These are phyloP conservation scores for Pseudogymnoascus sp. DNA, from an alignment of 2,329 filamentous ascomycete species.

Conservation along the genomic window DNA sequence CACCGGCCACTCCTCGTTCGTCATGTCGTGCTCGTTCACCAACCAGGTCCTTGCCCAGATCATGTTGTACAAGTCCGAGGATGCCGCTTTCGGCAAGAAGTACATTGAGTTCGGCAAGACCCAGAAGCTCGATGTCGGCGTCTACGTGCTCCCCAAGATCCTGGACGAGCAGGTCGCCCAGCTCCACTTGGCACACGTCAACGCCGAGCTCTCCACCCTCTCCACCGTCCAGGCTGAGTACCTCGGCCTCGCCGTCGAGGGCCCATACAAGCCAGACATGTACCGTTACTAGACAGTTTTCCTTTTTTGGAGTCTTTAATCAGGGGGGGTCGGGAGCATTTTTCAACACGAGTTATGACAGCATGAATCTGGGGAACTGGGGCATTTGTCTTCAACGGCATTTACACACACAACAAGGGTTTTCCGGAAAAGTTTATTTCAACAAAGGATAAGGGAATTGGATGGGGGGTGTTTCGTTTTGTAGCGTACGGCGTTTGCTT, in stretches of 20 bases:
- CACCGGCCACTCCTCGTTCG: constrained; percentile 98
- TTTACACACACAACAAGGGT: constrained; percentile 24
- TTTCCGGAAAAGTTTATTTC: constrained; percentile 26
- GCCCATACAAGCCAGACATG: constrained; percentile 95
- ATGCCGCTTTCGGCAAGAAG: constrained; percentile 82
- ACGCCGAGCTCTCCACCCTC: constrained; percentile 86
- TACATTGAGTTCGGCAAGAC: constrained; percentile 93
- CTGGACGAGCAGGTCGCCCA: constrained; percentile 97
- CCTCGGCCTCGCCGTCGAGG: constrained; percentile 75
- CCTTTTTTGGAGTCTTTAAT: constrained; percentile 16
- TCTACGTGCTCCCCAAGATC: constrained; percentile 97
- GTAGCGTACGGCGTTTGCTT: constrained; percentile 30
- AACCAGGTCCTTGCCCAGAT: constrained; percentile 99
- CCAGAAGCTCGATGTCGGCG: constrained; percentile 81
- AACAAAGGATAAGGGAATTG: constrained; percentile 21
- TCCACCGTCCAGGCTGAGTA: constrained; percentile 86
- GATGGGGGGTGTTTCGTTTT: constrained; percentile 20
- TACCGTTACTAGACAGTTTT: constrained; percentile 29
- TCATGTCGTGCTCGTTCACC: constrained; percentile 99
- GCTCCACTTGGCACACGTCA: constrained; percentile 87
- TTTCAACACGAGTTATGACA: constrained; percentile 42
- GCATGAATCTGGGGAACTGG: constrained; percentile 11
- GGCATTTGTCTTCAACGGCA: constrained; percentile 56
- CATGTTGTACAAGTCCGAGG: constrained; percentile 89
- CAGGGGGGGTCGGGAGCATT: constrained; percentile 15